phyloP scores from a whole-genome alignment of 2,329 filamentous ascomycete genomes.

The Diaporthe vaccinii region DNA sequence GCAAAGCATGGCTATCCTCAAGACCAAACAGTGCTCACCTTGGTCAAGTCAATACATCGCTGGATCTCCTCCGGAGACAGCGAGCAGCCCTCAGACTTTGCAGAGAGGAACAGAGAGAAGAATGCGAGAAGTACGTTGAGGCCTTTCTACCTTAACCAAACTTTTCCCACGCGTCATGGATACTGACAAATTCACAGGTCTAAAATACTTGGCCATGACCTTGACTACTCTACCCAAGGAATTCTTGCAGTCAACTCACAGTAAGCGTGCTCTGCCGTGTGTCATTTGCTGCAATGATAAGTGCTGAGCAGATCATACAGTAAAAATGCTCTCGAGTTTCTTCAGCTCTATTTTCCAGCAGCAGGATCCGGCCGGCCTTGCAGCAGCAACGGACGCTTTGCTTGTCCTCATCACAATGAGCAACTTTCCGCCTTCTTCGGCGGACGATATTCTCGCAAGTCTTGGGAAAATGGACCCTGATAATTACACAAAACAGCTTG shows the following conservation, averaged over 20 bases:
- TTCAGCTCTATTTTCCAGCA: conserved; percentile 40
- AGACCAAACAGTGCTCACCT: conserved; percentile 22
- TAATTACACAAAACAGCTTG: conserved; percentile 38
- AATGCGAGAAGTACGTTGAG: conserved; percentile 8
- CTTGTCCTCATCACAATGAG: conserved; percentile 32
- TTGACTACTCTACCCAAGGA: conserved; percentile 62
- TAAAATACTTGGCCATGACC: conserved; percentile 70
- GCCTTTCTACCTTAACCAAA: background rate
- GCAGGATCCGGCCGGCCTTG: conserved; percentile 33
- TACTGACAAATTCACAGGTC: conserved; percentile 53
- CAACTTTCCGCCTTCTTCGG: conserved; percentile 34
- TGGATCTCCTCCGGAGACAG: conserved; percentile 25
- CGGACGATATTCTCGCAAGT: conserved; percentile 31
- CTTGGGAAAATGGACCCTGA: conserved; percentile 33
- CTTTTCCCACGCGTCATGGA: background rate
- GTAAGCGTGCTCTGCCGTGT: conserved; percentile 47
- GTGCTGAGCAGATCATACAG: conserved; percentile 1
- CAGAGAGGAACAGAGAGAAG: conserved; percentile 33
- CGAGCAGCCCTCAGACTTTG: conserved; percentile 18
- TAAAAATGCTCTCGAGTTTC: conserved; percentile 27
- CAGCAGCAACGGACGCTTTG: conserved; percentile 38
- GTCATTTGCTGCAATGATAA: background rate
- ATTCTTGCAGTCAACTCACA: conserved; percentile 64
- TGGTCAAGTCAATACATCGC: conserved; percentile 37
- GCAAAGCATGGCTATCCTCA: conserved; percentile 19